Base-by-base conservation (phyloP, 768 basidiomycete genomes). In the Coprinellus aureogranulatus region DNA sequence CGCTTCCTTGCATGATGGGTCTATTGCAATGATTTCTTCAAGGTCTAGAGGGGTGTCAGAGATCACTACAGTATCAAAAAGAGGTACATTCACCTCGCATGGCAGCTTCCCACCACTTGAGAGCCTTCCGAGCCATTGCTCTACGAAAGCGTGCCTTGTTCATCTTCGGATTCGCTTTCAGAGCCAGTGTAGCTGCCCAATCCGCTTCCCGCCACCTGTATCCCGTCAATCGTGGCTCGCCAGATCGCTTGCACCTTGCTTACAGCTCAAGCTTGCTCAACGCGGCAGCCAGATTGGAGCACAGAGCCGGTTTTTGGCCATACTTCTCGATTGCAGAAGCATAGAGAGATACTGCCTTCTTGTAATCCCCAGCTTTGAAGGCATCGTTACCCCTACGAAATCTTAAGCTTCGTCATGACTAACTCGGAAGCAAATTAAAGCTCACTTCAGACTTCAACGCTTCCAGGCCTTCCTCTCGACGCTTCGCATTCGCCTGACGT, bases 131-230 rank as follows among this genome's bases (percentile, higher is more conserved):
- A 10, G 75, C 75, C 47, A 76, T 50, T 3, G 73, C 77, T 53
- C 75, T 70, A 27, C 74, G 73, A 61, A 68, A 77, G 16, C 75
- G 71, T 34, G 75, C 73, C 54, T 78, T 75, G 25, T 66, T 57
- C 59, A 69, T 67, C 26, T 59, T 61, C 2, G 76, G 75, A 39
- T 75, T 71, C 44, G 67, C 63, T 30, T 66, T 44, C 27, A 78
- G 64, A 3, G 74, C 74, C n/a, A 63, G 59, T 0, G 67, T 67
- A 9, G 72, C 67, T n/a, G 71, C 72, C 40, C 63, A 64, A 58
- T 73, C 70, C 14, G 73, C 75, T 41, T 71, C 59, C 16, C 68
- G 67, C 46, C 67, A 75, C 23, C 76, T 78, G 48, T 11, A 10
- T 26, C 41, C 4, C 45, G 57, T 27, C 44, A 3, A 55, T 28